These are phyloP conservation scores for Mortierella polycephala DNA, from an alignment of 371 early-diverging fungal species.

Conservation along the genomic window DNA sequence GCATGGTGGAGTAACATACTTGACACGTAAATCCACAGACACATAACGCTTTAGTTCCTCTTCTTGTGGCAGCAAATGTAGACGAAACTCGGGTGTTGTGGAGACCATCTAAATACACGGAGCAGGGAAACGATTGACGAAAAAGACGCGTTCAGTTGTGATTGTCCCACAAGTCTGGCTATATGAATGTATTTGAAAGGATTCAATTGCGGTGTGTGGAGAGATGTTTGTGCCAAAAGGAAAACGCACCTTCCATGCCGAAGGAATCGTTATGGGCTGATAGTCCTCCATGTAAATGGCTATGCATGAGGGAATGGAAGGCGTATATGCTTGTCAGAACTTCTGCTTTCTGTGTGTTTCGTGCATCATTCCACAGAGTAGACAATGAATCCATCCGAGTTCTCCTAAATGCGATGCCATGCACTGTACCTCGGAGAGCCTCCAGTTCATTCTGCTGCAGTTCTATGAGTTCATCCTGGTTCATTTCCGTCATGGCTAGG, in stretches of 20 bases:
- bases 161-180: neutral
- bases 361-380: neutral
- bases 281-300: constrained; percentile 82
- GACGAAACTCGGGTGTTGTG: constrained; percentile 72
- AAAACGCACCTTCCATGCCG: constrained; percentile 76
- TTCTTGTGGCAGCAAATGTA: constrained; percentile 67
- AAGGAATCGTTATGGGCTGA: constrained; percentile 64
- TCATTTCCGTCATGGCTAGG: constrained; percentile 52
- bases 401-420: neutral
- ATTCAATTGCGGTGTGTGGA: neutral
- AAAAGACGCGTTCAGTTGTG: neutral
- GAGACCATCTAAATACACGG: constrained; percentile 59
- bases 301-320: constrained; percentile 6
- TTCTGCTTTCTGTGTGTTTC: neutral
- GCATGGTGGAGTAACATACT: constrained; percentile 47
- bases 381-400: neutral
- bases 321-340: neutral
- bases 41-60: constrained; percentile 66
- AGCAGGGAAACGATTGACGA: neutral
- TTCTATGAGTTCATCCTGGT: constrained; percentile 69
- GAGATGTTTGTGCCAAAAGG: neutral
- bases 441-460: constrained; percentile 81
- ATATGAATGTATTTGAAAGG: neutral
- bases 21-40: constrained; percentile 67
- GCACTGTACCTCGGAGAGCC: constrained; percentile 67